Evolutionary conservation across 2,329 filamentous ascomycete genomes (phyloP), one percentile per base, ranked within the genome.

Genomic region (Xylariaceae sp.): DNA sequence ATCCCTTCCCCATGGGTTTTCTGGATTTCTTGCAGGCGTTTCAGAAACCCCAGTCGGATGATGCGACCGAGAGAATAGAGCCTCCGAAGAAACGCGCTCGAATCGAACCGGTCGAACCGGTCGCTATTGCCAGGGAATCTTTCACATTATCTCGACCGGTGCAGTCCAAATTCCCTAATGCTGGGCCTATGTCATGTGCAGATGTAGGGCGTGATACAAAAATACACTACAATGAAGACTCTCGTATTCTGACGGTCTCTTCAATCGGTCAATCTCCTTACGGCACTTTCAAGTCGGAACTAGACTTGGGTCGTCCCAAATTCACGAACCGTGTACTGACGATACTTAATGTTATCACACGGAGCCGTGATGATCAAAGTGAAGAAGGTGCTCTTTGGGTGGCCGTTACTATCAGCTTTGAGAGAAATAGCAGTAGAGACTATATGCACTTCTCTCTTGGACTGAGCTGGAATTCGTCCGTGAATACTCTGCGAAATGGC

Each of bases 391-490:
- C 60, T 6, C 60, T 80, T 0, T 78, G 75, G 74, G 65, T 65
- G 7, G 61, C 57, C 4, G 62, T 73, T 3, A 62, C 71, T 29
- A 51, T 77, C 19, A 50, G 52, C 3, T 52, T 79, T 14, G 61
- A 73, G 7, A 64, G 65, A 48, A 61, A 57, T 5, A 62, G 62
- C 6, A 63, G 57, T 1, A 55, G 59, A 45, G 65, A 73, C 2
- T 60, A 57, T 2, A 29, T 79, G 20, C 63, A 60, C 12, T 61
- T 80, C 37, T 60, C 57, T 2, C 64, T 78, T 23, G 61, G 70
- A 20, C 64, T 80, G 16, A 71, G 74, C 29, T 81, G 79, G 78
- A 79, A 79, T 55, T 66, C 73, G 23, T 74, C 76, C 0, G 64
- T 62, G 2, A 70, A 71, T 4, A 68, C 71, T 1, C 59, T 76